Conservation (phyloP, 805 yeast genomes). For the Metschnikowia kunwiensis region DNA sequence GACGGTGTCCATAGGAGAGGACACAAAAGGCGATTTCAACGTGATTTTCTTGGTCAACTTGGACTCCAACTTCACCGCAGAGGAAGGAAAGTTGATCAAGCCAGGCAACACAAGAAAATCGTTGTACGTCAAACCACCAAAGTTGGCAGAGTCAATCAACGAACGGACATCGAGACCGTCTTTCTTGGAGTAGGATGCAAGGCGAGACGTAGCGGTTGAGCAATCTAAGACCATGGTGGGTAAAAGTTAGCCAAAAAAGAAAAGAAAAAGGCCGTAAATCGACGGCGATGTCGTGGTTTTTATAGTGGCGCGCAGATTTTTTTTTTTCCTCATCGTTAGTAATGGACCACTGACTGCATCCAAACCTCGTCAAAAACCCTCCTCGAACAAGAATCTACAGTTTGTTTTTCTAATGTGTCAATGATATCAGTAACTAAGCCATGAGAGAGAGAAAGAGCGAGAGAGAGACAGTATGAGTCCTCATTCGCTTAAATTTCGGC, state of each 20-base stretch:
- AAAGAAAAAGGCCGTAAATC: slow-evolving; percentile 16
- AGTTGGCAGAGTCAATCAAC: slow-evolving; percentile 82
- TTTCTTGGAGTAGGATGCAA: slow-evolving; percentile 60
- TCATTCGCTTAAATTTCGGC: no score
- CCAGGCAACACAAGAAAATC: slow-evolving; percentile 96
- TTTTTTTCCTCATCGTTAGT: slow-evolving; percentile 1
- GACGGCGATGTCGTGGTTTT: slow-evolving; percentile 9
- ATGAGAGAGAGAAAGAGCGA: no score
- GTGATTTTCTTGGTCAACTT: slow-evolving; percentile 88
- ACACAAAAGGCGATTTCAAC: slow-evolving; percentile 89
- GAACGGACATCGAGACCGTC: slow-evolving; percentile 85
- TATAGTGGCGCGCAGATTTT: slow-evolving; percentile 10
- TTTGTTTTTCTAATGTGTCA: no score
- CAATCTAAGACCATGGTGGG: slow-evolving; percentile 40
- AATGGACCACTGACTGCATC: slow-evolving; percentile 1
- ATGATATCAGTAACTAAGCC: no score
- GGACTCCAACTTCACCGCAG: slow-evolving; percentile 73
- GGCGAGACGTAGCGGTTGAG: slow-evolving; percentile 63
- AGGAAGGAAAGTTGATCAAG: slow-evolving; percentile 83
- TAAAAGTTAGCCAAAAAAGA: slow-evolving; percentile 43
- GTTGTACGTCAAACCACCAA: slow-evolving; percentile 97
- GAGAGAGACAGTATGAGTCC: no score
- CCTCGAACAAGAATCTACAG: no score
- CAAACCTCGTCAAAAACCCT: no score
- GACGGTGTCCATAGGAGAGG: slow-evolving; percentile 99